Base-by-base conservation (phyloP, 2,329 filamentous ascomycete species). In the Myriosclerotinia curreyana region DNA sequence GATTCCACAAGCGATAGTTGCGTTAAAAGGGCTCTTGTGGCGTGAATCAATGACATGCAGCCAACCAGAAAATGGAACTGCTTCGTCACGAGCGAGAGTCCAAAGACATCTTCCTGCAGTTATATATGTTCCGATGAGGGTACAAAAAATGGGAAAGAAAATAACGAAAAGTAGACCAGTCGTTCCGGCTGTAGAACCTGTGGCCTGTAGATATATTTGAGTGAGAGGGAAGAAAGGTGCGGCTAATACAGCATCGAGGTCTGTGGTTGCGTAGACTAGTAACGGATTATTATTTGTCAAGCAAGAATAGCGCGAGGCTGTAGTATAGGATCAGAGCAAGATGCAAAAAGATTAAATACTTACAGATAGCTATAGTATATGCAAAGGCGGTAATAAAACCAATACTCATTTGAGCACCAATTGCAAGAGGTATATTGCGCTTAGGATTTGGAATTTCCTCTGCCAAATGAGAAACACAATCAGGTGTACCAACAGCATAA, bases 401-500 rank as follows among this genome's bases (percentile, higher is more conserved):
- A 8, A 81, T 79, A 5, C 73, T 74, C 56, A 85, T 75, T 65
- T 84, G 80, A 3, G 83, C 77, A 2, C 77, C 76, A 20, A 85
- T 79, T 3, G 78, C 81, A 12, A 82, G 79, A 17, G 85, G 85
- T 1, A 86, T 77, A 66, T 85, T 85, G 31, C 76, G 74, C 56
- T 76, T 75, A 0, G 81, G 80, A 50, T 77, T 71, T 0, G 79
- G 85, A 49, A 88, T 86, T 73, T 89, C 86, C 73, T 90, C 86
- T 0, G 85, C 83, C 49, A 89, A 73, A 71, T 89, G 87, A 1
- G 83, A 83, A 1, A 85, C 83, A 55, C 85, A 83, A 71, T 91
- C 88, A 0, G 86, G 83, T 1, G 84, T 83, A 8, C 87, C 88
- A 14, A 90, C 83, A 52, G 84, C 83, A 72, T 85, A 91, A 3